Evolutionary conservation across 768 basidiomycete species (phyloP), one percentile per base, ranked within the genome.

Genomic region (Tephrocybe sp.): DNA sequence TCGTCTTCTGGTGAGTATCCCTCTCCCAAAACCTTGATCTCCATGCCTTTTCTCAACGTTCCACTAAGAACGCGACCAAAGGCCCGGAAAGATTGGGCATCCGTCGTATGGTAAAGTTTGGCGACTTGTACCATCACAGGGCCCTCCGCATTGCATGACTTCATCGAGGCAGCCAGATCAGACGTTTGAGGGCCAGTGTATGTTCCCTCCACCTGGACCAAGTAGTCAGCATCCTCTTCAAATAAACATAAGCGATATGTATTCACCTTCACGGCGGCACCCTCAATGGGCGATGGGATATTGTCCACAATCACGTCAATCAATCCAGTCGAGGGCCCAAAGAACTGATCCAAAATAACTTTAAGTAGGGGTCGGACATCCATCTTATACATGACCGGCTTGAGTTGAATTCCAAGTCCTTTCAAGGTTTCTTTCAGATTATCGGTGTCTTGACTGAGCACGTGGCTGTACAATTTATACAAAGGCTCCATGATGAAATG

Each of bases 1-100:
- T 98, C 96, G 58, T 99, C 97, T 62, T 98, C 96, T n/a, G 92
- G 90, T 12, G 94, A 96, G 67, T 95, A 99, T 0, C 93, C 93
- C 66, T 98, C 97, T 50, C 97, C 97, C 6, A 99, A 75, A n/a
- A 98, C 95, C 72, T 97, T 98, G 56, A 99, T 77, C 31, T 84
- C 75, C 77, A 82, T 78, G 11, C 93, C 93, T 59, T 87, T 88
- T 60, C 78, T 75, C 19, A 98, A 69, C 0, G 95, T 97, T 16
- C 97, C 97, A 59, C 92, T 93, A 67, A 98, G 76, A 14, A 99
- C 85, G 54, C 97, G 83, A 33, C 96, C 97, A 62, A 95, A 98
- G 6, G 97, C 92, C 47, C 97, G 78, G 80, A 99, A 99, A 31
- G 91, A 92, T 61, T 92, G 92, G 6, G 97, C 97, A 61, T 99